These are phyloP conservation scores for Brachypodium distachyon DNA, from an alignment of 202 grass and related monocot species.

Conservation along the genomic window DNA sequence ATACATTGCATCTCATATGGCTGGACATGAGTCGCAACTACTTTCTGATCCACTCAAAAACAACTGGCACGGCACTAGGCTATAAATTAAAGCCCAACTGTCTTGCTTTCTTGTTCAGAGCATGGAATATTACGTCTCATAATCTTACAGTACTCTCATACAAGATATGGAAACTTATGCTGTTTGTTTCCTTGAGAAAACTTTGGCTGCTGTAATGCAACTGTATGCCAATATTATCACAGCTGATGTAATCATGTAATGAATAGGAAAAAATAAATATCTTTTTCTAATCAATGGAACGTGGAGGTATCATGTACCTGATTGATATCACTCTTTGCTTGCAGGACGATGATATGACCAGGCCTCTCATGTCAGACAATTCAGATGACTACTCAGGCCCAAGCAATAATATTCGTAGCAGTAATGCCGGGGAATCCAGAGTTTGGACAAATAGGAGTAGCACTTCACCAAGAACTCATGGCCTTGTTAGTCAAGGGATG, in stretches of 20 bases:
- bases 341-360: slow-evolving; percentile 50
- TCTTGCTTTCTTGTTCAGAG: background rate
- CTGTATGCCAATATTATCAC: background rate
- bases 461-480: slow-evolving; percentile 31
- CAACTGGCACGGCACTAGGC: background rate
- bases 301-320: background rate
- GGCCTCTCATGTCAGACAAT: slow-evolving; percentile 51
- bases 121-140: background rate
- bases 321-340: slow-evolving; percentile 17
- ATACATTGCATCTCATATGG: slow-evolving; percentile 3
- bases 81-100: background rate
- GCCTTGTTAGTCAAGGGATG: slow-evolving; percentile 9
- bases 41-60: background rate
- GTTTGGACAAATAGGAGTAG: slow-evolving; percentile 52
- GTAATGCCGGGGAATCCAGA: slow-evolving; percentile 23
- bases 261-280: background rate
- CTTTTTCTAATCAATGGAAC: background rate
- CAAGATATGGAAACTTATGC: background rate
- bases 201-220: background rate
- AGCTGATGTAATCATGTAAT: background rate
- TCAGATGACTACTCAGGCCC: slow-evolving; percentile 8
- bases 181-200: background rate
- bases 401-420: slow-evolving; percentile 27
- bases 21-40: background rate
- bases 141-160: background rate